A percentile compares a stretch with the other conserved stretches of the same genome.
These are phyloP conservation scores for Nothophaeocryptopus gaeumannii DNA, from an alignment of 2,329 filamentous ascomycete species.

Conservation along the genomic window DNA sequence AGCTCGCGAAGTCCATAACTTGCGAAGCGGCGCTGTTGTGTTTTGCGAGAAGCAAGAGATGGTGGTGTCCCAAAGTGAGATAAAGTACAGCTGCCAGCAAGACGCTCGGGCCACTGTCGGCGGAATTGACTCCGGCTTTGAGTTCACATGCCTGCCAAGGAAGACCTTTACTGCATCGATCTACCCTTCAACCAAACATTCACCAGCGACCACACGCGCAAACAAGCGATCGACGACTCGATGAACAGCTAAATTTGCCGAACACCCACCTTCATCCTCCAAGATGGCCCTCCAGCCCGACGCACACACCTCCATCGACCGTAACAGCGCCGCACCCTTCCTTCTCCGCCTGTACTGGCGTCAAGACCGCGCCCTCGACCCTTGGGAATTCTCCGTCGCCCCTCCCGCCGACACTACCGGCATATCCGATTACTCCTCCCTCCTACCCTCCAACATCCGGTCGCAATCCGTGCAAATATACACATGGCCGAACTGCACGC, in stretches of 20 bases:
- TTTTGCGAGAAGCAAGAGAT: neutral
- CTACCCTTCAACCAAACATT: neutral
- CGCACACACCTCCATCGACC: conserved; percentile 54
- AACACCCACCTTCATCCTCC: neutral
- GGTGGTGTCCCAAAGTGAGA: neutral
- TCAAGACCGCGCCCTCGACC: conserved; percentile 69
- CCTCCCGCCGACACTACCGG: conserved; percentile 41
- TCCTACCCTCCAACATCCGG: conserved; percentile 53
- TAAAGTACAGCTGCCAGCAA: too few relatives aligned
- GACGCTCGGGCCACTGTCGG: too few relatives aligned
- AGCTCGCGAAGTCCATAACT: conserved; percentile 88
- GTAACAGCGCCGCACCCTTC: conserved; percentile 73
- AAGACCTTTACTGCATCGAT: neutral
- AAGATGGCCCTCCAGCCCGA: conserved; percentile 37
- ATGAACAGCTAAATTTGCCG: conserved; percentile 3
- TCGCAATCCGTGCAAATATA: conserved; percentile 65
- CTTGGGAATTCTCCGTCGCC: conserved; percentile 63
- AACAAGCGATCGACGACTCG: neutral
- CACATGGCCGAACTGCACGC: conserved; percentile 78
- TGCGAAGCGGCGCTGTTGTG: neutral
- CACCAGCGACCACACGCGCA: neutral
- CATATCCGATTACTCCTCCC: conserved; percentile 46
- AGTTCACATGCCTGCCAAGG: neutral
- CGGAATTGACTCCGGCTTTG: too few relatives aligned
- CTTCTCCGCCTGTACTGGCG: conserved; percentile 83